These are phyloP conservation scores for Antrodiella citrinella DNA, from an alignment of 768 basidiomycete species.

Conservation along the genomic window DNA sequence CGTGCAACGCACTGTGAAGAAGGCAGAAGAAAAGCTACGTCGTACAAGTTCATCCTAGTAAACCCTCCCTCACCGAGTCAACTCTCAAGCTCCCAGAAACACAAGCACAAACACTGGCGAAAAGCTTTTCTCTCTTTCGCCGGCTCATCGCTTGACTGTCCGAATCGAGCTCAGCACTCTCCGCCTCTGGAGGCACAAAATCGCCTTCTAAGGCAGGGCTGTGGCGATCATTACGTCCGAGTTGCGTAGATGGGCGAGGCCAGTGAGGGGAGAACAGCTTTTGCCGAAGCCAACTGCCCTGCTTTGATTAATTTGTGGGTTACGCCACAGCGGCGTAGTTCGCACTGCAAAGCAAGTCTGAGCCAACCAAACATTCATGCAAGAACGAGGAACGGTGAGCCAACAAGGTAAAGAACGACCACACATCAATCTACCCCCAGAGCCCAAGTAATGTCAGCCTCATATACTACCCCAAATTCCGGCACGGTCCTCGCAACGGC, in stretches of 20 bases:
- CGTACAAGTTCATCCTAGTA: background rate
- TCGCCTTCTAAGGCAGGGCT: background rate
- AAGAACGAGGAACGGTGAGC: no score
- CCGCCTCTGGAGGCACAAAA: background rate
- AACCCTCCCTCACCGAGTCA: no score
- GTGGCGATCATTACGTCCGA: background rate
- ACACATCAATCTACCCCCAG: no score
- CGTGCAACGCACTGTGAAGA: background rate
- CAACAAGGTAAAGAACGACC: no score
- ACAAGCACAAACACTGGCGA: background rate
- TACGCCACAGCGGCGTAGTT: no score
- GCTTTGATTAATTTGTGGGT: no score
- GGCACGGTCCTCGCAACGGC: conserved; percentile 70
- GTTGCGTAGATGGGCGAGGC: background rate
- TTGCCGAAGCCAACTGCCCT: no score
- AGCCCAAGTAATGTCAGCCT: conserved; percentile 74
- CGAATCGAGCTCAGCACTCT: background rate
- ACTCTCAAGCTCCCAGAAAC: background rate
- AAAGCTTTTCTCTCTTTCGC: background rate
- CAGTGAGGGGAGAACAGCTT: no score
- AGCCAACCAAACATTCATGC: no score
- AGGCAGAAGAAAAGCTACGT: background rate
- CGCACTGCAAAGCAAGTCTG: no score
- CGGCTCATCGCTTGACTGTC: background rate
- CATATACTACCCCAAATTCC: conserved; percentile 77